phyloP scores from a whole-genome alignment of 2,329 filamentous ascomycete species.

The Epichloe brachyelytri region DNA sequence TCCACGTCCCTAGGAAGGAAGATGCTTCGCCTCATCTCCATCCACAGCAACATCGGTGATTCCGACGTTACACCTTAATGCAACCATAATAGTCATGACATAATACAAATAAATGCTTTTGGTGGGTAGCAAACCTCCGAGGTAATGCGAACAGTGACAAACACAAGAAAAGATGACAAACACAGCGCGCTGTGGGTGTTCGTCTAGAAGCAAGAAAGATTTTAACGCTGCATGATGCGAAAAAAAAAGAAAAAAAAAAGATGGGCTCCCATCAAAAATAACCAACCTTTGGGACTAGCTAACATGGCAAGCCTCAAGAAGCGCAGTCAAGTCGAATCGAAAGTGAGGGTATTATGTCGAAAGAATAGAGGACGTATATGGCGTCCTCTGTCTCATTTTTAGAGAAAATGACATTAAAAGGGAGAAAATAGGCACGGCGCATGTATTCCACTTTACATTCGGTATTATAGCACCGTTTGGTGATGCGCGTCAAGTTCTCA shows the following conservation, averaged over 20 bases:
- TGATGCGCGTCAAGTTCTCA: background rate
- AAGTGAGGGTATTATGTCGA: background rate
- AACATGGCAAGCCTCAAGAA: too few relatives aligned
- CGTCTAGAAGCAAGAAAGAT: too few relatives aligned
- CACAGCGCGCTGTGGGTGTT: background rate
- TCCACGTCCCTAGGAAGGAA: too few relatives aligned
- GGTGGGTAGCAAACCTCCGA: background rate
- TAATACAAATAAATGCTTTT: constrained; percentile 4
- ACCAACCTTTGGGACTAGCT: too few relatives aligned
- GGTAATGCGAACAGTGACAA: background rate
- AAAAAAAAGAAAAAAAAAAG: too few relatives aligned
- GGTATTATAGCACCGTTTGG: too few relatives aligned
- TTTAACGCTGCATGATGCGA: too few relatives aligned
- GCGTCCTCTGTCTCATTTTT: background rate
- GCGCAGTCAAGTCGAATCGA: background rate
- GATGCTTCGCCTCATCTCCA: too few relatives aligned
- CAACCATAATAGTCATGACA: constrained; percentile 11
- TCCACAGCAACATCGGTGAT: constrained; percentile 1
- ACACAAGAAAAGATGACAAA: background rate
- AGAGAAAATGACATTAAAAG: background rate
- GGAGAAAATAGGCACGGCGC: background rate
- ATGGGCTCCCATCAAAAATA: too few relatives aligned
- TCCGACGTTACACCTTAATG: constrained; percentile 1
- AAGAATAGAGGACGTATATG: background rate
- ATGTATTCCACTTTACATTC: too few relatives aligned